Evolutionary conservation across 2,329 filamentous ascomycete genomes (phyloP), one percentile per base, ranked within the genome.

Genomic region (Colletotrichum viniferum): DNA sequence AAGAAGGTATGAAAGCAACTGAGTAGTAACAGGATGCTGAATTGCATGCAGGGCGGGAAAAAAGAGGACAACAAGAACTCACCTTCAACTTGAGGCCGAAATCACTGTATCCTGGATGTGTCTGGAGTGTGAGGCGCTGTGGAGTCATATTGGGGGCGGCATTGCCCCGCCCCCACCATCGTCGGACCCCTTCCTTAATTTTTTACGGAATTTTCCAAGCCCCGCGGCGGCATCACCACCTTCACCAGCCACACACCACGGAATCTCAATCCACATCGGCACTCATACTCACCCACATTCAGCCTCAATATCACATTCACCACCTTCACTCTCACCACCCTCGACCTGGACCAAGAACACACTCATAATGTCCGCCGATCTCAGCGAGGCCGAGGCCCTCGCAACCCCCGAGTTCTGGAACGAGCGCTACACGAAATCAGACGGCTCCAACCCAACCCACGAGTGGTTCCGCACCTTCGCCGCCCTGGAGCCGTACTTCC

Each of bases 381-480:
- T 75, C 9, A 64, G 72, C 18, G 61, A 75, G 52, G 72, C 72
- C 21, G 73, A 75, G 48, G 74, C 72, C 52, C 83, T 89, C 32
- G 82, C 84, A 52, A 81, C 82, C 38, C 78, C 87, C 8, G 84
- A 85, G 21, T 91, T 87, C 79, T 91, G 89, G 89, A 86, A 91
- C 78, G 79, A 84, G 65, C 85, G 86, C 3, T 91, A 90, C 79
- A 75, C 80, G 3, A 80, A 84, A 48, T 82, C 84, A 1, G 82
- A 84, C 56, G 81, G 80, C 24, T 81, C 84, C 7, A 77, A 81
- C 32, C 87, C 85, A 6, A 86, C 84, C 1, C 87, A 90, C 78
- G 89, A 92, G 78, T 92, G 90, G 90, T 88, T 90, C 76, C 85
- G 87, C 21, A 83, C 84, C 4, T 92, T 88, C 76, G 73, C 79